phyloP scores from a whole-genome alignment of 805 yeast species.

The Candida insectorum region DNA sequence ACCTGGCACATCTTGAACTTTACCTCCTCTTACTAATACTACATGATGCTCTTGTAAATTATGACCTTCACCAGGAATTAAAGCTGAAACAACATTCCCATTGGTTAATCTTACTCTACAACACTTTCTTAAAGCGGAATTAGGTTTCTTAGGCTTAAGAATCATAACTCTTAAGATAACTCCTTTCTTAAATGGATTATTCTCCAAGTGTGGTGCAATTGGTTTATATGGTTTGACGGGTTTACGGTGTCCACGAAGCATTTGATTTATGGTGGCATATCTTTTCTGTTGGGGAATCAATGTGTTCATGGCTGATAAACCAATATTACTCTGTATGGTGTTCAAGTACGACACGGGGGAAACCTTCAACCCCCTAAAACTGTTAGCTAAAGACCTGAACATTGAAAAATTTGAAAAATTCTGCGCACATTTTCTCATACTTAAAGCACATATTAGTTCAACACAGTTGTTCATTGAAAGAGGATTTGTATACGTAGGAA shows the following conservation, averaged over 20 bases:
- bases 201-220: slow-evolving; percentile 77
- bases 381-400: slow-evolving; percentile 8
- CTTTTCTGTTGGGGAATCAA: slow-evolving; percentile 37
- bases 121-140: slow-evolving; percentile 96
- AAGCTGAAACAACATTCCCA: slow-evolving; percentile 86
- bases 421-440: too few relatives aligned
- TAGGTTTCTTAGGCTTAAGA: slow-evolving; percentile 95
- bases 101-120: slow-evolving; percentile 90
- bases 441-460: too few relatives aligned
- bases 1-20: slow-evolving; percentile 98
- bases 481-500: too few relatives aligned
- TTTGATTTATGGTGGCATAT: slow-evolving; percentile 74
- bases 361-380: neutral
- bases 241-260: slow-evolving; percentile 58
- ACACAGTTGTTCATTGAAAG: too few relatives aligned
- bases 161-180: slow-evolving; percentile 93
- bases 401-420: too few relatives aligned
- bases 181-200: slow-evolving; percentile 87
- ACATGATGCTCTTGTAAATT: slow-evolving; percentile 97
- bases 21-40: slow-evolving; percentile 95
- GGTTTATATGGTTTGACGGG: slow-evolving; percentile 48
- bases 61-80: slow-evolving; percentile 98
- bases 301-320: neutral
- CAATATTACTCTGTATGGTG: slow-evolving; percentile 4
- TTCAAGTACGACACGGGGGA: slow-evolving; percentile 1